Evolutionary conservation across 1,284 basidiomycete species (phyloP), one percentile per base, ranked within the genome.

Genomic region (Irpex rosettiformis): DNA sequence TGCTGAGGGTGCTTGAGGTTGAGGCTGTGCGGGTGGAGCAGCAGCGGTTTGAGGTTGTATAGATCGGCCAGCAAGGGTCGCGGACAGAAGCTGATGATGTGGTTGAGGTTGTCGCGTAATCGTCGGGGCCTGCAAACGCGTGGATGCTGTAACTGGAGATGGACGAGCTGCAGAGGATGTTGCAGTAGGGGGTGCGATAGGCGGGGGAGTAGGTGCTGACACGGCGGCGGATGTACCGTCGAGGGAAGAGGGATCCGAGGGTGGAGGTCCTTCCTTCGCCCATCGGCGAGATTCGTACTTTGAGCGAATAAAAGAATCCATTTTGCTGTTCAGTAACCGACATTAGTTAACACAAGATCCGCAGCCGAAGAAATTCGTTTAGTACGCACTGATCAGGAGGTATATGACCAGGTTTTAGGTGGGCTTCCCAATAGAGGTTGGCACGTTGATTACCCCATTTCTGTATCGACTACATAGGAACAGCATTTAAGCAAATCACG

Each of bases 361-460:
- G n/a, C n/a, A n/a, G n/a, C n/a, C n/a, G n/a, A n/a, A n/a, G n/a
- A n/a, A n/a, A n/a, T n/a, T n/a, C n/a, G n/a, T n/a, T n/a, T n/a
- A 10, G 45, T 37, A 24, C 93, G 71, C 68, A 96, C 94, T 98
- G 96, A 66, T 99, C 96, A 21, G 94, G 91, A 30, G 96, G 96
- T 33, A 92, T 70, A 71, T 99, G 97, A 0, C 97, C 97, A 10
- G 86, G 74, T 72, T 95, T 96, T 57, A 99, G 79, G 76, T 98
- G 95, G 3, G 93, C 91, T 71, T 99, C 97, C 96, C 96, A 99
- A 76, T 98, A 99, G 7, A 92, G 65, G 74, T 99, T 99, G 7
- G 93, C 95, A 7, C 88, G 84, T 59, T 79, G 80, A 72, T 99
- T 99, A 1, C 96, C 96, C 96, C 97, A 99, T 72, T 91, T 93